These are phyloP conservation scores for Penicillium nucicola DNA, from an alignment of 495 filamentous ascomycete genomes.

Conservation along the genomic window DNA sequence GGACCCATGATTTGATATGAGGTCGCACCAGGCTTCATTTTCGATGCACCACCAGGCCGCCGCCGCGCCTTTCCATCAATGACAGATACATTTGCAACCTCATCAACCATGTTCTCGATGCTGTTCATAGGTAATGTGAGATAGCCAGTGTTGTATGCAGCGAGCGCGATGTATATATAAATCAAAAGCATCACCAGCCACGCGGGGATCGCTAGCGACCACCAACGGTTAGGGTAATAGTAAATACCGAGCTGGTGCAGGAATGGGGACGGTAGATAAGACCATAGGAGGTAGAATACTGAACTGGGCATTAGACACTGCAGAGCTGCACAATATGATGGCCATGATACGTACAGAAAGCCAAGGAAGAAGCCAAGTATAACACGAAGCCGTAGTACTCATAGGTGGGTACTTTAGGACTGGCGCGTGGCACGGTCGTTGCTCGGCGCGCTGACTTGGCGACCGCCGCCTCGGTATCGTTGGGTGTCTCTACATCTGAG, in stretches of 20 bases:
- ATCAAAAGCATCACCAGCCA: conserved; percentile 86
- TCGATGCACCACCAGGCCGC: conserved; percentile 38
- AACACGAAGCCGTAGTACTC: conserved; percentile 99
- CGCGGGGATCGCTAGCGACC: conserved; percentile 85
- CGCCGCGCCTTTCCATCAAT: conserved; percentile 70
- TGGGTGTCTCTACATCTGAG: conserved; percentile 74
- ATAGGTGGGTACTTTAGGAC: conserved; percentile 92
- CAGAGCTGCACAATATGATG: not conserved
- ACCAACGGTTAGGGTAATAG: conserved; percentile 98
- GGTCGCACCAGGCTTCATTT: conserved; percentile 45
- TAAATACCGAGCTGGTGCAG: conserved; percentile 89
- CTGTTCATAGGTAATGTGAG: conserved; percentile 77
- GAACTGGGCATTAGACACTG: not conserved
- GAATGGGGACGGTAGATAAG: conserved; percentile 87
- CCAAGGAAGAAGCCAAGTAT: conserved; percentile 77
- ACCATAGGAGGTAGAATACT: conserved; percentile 91
- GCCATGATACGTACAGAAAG: conserved; percentile 53
- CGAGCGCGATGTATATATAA: conserved; percentile 93
- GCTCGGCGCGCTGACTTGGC: conserved; percentile 61
- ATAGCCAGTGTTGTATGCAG: conserved; percentile 84
- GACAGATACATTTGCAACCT: conserved; percentile 79
- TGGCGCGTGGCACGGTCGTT: conserved; percentile 78
- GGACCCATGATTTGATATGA: conserved; percentile 48
- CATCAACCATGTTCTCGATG: conserved; percentile 90
- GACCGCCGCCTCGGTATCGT: conserved; percentile 60